Evolutionary conservation across 1,139 yeast genomes (phyloP).

Genomic region (Kodamaea derodonti): DNA sequence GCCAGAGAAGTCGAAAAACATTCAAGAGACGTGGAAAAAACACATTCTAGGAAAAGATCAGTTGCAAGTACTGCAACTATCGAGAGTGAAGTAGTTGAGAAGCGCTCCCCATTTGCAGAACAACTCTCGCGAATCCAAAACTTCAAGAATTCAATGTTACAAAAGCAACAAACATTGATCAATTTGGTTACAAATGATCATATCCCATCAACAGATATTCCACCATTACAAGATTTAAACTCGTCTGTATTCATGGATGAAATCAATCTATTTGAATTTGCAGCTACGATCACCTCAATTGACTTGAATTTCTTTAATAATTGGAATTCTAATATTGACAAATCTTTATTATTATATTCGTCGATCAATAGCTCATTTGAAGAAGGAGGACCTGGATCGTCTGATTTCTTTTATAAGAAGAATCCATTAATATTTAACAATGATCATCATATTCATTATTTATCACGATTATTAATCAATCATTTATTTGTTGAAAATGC

Average conservation of each 20-base stretch:
- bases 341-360: slow-evolving; percentile 35
- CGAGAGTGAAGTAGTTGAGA: not conserved
- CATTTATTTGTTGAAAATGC: slow-evolving; percentile 59
- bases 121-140: slow-evolving; percentile 11
- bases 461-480: slow-evolving; percentile 66
- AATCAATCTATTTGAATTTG: slow-evolving; percentile 46
- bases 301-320: slow-evolving; percentile 51
- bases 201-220: slow-evolving; percentile 9
- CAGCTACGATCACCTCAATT: slow-evolving; percentile 53
- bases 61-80: not conserved
- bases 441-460: slow-evolving; percentile 63
- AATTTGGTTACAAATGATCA: slow-evolving; percentile 22
- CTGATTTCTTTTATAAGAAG: slow-evolving; percentile 37
- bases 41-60: not conserved
- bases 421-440: slow-evolving; percentile 63
- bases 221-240: slow-evolving; percentile 32
- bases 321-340: slow-evolving; percentile 73
- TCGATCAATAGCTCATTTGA: slow-evolving; percentile 20
- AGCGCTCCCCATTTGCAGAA: slow-evolving; percentile 1
- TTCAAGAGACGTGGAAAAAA: not conserved
- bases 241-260: slow-evolving; percentile 37
- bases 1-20: slow-evolving; percentile 3
- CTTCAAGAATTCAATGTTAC: slow-evolving; percentile 32
- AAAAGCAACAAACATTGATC: slow-evolving; percentile 34
- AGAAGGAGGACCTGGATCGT: slow-evolving; percentile 6